Conservation (phyloP, 225 moss, liverwort and hornwort species). For the Polytrichum commune region DNA sequence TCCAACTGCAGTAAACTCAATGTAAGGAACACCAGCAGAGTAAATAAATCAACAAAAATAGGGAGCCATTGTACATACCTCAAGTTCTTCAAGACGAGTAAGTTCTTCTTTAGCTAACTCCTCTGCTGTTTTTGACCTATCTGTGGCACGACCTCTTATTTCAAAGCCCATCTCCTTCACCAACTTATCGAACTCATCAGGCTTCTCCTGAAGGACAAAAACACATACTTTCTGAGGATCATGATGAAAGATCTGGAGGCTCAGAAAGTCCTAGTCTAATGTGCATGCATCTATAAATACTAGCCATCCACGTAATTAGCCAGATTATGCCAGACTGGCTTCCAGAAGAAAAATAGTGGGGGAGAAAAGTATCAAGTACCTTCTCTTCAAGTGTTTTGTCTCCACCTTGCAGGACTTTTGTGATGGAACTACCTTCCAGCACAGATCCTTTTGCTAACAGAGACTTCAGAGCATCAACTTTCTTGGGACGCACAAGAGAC, state of each 20-base stretch:
- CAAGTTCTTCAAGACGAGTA: constrained; percentile 80
- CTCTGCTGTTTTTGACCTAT: constrained; percentile 81
- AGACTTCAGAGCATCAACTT: constrained; percentile 62
- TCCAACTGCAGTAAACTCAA: no score
- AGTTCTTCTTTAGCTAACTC: constrained; percentile 78
- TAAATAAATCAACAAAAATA: not conserved
- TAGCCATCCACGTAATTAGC: no score
- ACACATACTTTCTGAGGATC: constrained; percentile 45
- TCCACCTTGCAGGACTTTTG: constrained; percentile 38
- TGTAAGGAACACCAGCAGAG: no score
- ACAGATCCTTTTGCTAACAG: constrained; percentile 44
- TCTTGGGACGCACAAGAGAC: constrained; percentile 78
- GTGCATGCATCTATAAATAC: no score
- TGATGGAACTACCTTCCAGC: constrained; percentile 21
- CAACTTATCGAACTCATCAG: constrained; percentile 92
- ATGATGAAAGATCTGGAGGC: not conserved
- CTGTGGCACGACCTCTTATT: constrained; percentile 81
- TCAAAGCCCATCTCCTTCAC: constrained; percentile 95
- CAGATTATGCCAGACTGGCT: no score
- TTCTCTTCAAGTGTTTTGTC: constrained; percentile 41
- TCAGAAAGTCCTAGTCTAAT: no score
- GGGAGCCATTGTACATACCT: constrained; percentile 40
- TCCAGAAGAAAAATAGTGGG: no score
- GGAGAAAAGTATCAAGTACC: constrained; percentile 20
- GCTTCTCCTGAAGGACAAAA: constrained; percentile 53